A percentile compares a stretch with the other conserved stretches of the same genome.
These are phyloP conservation scores for Rhododendron mucronatum DNA, from an alignment of 148 eudicot species.

Conservation along the genomic window DNA sequence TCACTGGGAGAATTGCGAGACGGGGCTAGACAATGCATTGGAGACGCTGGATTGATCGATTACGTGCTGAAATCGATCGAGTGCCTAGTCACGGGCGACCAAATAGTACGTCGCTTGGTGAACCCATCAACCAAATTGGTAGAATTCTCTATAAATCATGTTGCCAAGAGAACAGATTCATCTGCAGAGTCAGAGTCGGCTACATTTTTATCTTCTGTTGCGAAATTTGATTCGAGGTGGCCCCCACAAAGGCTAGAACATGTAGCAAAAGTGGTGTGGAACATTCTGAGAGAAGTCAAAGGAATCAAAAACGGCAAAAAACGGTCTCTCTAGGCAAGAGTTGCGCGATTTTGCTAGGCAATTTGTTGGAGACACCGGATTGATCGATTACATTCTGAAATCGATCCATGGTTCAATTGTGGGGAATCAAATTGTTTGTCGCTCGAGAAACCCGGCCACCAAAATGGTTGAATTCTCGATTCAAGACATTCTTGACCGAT, in stretches of 20 bases:
- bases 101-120: conserved; percentile 16
- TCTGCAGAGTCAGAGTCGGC: neutral
- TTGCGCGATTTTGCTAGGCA: conserved; percentile 20
- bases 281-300: conserved; percentile 11
- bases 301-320: neutral
- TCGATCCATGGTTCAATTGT: conserved; percentile 14
- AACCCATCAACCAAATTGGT: conserved; percentile 15
- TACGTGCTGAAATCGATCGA: conserved; percentile 31
- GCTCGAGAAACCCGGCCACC: conserved; percentile 20
- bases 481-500: neutral
- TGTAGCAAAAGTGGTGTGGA: conserved; percentile 19
- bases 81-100: conserved; percentile 12
- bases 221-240: conserved; percentile 16
- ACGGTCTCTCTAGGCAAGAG: conserved; percentile 18
- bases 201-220: neutral
- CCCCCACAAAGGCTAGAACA: conserved; percentile 13
- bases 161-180: neutral
- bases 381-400: conserved; percentile 28
- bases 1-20: conserved; percentile 24
- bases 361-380: conserved; percentile 19
- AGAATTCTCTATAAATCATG: conserved; percentile 21
- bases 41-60: conserved; percentile 40
- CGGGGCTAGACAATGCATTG: conserved; percentile 25
- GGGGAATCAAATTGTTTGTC: conserved; percentile 17
- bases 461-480: conserved; percentile 14